These are phyloP conservation scores for Debaryomyces coudertii DNA, from an alignment of 1,139 yeast genomes.

Conservation along the genomic window DNA sequence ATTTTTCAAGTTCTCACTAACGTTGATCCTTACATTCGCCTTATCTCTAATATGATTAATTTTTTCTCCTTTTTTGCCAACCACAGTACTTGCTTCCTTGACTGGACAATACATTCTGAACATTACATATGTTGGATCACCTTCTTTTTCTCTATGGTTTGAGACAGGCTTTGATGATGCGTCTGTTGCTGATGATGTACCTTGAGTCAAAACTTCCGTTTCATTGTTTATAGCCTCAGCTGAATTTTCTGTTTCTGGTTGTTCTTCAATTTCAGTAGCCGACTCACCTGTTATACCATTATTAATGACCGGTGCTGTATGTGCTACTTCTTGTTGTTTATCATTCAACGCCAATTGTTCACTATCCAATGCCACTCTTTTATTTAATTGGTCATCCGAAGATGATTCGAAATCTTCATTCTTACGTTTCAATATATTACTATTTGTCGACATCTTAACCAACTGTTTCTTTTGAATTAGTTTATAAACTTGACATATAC, in stretches of 20 bases:
- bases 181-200: slow-evolving; percentile 7
- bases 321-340: slow-evolving; percentile 43
- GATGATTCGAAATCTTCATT: slow-evolving; percentile 57
- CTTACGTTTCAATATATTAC: slow-evolving; percentile 62
- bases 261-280: slow-evolving; percentile 22
- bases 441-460: slow-evolving; percentile 23
- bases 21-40: slow-evolving; percentile 69
- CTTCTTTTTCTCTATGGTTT: slow-evolving; percentile 41
- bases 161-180: slow-evolving; percentile 23
- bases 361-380: slow-evolving; percentile 73
- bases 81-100: slow-evolving; percentile 75
- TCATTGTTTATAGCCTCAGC: slow-evolving; percentile 9
- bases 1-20: slow-evolving; percentile 76
- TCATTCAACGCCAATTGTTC: slow-evolving; percentile 42
- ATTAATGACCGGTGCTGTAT: slow-evolving; percentile 44
- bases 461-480: neutral
- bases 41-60: slow-evolving; percentile 67
- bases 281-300: slow-evolving; percentile 17
- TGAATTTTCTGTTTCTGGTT: slow-evolving; percentile 8
- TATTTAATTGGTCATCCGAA: slow-evolving; percentile 43
- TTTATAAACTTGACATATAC: slow-evolving; percentile 1
- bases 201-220: slow-evolving; percentile 9
- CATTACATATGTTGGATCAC: slow-evolving; percentile 62
- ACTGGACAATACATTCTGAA: slow-evolving; percentile 76
- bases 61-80: slow-evolving; percentile 78